These are phyloP conservation scores for Aegilops speltoides DNA, from an alignment of 176 grass and related monocot species.

Conservation along the genomic window DNA sequence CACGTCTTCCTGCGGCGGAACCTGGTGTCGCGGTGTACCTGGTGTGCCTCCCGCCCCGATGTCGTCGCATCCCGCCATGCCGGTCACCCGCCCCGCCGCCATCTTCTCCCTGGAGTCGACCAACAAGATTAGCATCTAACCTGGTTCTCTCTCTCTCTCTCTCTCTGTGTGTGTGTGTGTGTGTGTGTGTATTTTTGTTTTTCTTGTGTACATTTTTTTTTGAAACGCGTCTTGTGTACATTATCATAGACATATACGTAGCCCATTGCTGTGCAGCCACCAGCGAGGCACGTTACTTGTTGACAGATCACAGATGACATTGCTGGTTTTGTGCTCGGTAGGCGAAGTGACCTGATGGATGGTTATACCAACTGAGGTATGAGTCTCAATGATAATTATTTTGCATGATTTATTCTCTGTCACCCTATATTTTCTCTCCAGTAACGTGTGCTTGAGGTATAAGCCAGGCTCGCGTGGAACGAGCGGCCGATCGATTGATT, in stretches of 20 bases:
- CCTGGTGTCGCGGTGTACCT: constrained; percentile 52
- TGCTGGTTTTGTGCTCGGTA: too few species aligned
- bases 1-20: constrained; percentile 72
- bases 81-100: constrained; percentile 38
- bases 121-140: constrained; percentile 41
- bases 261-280: neutral
- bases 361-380: too few species aligned
- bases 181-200: neutral
- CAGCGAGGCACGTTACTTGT: too few species aligned
- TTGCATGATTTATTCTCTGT: neutral
- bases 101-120: constrained; percentile 48
- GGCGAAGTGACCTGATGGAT: too few species aligned
- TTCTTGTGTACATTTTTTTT: neutral
- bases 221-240: neutral
- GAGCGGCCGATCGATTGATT: neutral
- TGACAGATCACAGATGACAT: too few species aligned
- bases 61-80: constrained; percentile 41
- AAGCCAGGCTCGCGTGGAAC: neutral
- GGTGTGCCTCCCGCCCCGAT: constrained; percentile 46
- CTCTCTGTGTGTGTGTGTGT: too few species aligned
- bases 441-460: neutral
- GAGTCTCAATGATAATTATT: too few species aligned
- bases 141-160: too few species aligned
- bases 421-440: neutral
- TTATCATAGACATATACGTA: neutral